Base-by-base conservation (phyloP, 225 moss, liverwort and hornwort genomes). In the Asterella californica region DNA sequence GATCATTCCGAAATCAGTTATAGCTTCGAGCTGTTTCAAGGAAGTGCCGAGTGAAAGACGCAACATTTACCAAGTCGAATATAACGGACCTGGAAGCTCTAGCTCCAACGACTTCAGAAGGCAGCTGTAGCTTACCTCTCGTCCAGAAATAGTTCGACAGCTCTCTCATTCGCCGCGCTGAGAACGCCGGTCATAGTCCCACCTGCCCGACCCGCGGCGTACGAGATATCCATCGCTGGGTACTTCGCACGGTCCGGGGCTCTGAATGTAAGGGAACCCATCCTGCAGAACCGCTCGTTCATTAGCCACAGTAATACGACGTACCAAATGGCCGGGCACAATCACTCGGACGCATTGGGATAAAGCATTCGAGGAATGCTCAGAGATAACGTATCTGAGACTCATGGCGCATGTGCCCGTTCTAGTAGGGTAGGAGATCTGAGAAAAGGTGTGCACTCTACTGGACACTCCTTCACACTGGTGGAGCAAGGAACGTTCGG, bases 101-200 rank as follows among this genome's bases (percentile, higher is more conserved):
- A 12, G 18, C 37, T 12, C 5, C 38, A 46, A 46, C 5, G 1
- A 22, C 2, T 49, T 42, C 7, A n/a, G n/a, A 33, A 15, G 34
- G 38, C 60, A 53, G 25, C 32, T 29, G 15, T 17, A 22, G 66
- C 78, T 87, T 84, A 96, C 96, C 89, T 90, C 45, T 94, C 93
- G 66, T 97, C 96, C 30, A 97, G 91, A 79, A 97, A 97, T 33
- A 93, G 85, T 71, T 97, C 96, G 17, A 97, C 96, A 10, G 96
- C 96, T 79, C 89, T 94, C 86, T 97, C 97, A 78, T 97, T 97
- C 25, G 97, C 97, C 19, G 97, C 97, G 74, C 97, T 97, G 77
- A 97, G 64, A 34, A 97, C 97, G 38, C 97, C 94, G 27, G 97
- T 97, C 97, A 97, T 94, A 17, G 97, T 97, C 15, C 97, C 97